A percentile compares a stretch with the other conserved stretches of the same genome.
Evolutionary conservation across 495 filamentous ascomycete genomes (phyloP).

Genomic region (Cenococcum geophilum): DNA sequence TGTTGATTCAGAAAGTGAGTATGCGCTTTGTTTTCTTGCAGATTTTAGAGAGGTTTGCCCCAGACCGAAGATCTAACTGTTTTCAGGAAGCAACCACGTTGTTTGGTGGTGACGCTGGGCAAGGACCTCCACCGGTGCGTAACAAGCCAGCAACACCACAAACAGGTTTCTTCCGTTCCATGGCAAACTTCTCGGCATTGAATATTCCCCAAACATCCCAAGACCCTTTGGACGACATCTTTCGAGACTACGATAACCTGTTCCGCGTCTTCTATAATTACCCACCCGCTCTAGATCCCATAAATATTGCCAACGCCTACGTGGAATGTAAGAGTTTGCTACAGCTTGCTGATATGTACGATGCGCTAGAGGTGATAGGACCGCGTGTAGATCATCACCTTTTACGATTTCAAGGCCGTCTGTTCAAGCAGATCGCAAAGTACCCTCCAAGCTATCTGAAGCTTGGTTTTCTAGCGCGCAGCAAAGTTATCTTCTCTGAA

Average conservation of each 20-base stretch:
- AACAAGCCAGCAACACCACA: slow-evolving; percentile 51
- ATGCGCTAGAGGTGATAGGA: slow-evolving; percentile 79
- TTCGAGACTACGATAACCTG: slow-evolving; percentile 89
- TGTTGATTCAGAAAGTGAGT: slow-evolving; percentile 74
- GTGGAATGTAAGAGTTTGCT: slow-evolving; percentile 85
- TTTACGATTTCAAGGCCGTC: slow-evolving; percentile 76
- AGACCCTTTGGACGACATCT: slow-evolving; percentile 56
- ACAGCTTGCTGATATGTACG: slow-evolving; percentile 81
- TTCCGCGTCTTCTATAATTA: slow-evolving; percentile 93
- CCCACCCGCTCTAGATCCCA: slow-evolving; percentile 66
- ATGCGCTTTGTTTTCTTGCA: neutral
- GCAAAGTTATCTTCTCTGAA: slow-evolving; percentile 81
- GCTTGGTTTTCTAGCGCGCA: slow-evolving; percentile 76
- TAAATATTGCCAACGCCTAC: slow-evolving; percentile 86
- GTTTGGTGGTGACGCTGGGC: slow-evolving; percentile 42
- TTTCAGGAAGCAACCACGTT: slow-evolving; percentile 38
- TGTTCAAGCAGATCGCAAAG: slow-evolving; percentile 92
- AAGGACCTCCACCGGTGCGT: slow-evolving; percentile 42
- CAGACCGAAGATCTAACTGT: neutral
- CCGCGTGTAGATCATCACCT: slow-evolving; percentile 90
- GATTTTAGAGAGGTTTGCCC: neutral
- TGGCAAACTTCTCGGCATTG: slow-evolving; percentile 66
- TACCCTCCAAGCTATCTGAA: slow-evolving; percentile 89
- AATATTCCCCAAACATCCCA: slow-evolving; percentile 46
- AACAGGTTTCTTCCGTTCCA: slow-evolving; percentile 74